Conservation (phyloP, 2,329 filamentous ascomycete species). For the Rutstroemia sp. region DNA sequence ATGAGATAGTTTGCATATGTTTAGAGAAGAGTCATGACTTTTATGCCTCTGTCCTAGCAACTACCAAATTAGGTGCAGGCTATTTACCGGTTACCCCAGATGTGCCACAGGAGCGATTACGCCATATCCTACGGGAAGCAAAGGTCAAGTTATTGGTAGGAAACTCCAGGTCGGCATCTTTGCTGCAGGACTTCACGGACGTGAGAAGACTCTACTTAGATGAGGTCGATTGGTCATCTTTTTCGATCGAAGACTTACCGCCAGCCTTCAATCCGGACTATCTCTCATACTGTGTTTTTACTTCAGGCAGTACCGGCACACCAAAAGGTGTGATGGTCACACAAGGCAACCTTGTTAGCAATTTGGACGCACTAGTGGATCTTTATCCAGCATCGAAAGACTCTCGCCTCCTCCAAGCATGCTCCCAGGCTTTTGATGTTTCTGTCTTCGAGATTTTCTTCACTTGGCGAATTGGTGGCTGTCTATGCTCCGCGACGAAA, state of each 20-base stretch:
- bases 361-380: constrained; percentile 57
- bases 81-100: constrained; percentile 74
- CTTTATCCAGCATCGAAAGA: constrained; percentile 52
- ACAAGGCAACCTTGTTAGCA: constrained; percentile 67
- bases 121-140: constrained; percentile 56
- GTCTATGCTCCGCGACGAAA: constrained; percentile 67
- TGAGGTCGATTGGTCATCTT: constrained; percentile 18
- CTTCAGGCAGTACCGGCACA: constrained; percentile 68
- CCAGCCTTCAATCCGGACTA: constrained; percentile 13
- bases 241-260: constrained; percentile 16
- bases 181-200: constrained; percentile 15
- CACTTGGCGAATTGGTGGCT: constrained; percentile 70
- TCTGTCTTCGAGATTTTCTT: constrained; percentile 91
- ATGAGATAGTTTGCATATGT: constrained; percentile 61
- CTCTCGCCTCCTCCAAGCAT: constrained; percentile 66
- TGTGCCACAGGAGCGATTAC: constrained; percentile 55
- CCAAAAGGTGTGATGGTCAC: constrained; percentile 78
- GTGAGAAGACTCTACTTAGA: constrained; percentile 26
- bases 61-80: constrained; percentile 66
- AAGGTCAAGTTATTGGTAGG: constrained; percentile 41
- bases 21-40: constrained; percentile 70
- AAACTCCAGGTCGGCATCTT: constrained; percentile 24
- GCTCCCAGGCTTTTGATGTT: constrained; percentile 79
- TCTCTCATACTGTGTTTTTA: constrained; percentile 73
- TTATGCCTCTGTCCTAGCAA: constrained; percentile 68